Percentiles rank a stretch among this genome's conserved stretches.
phyloP scores from a whole-genome alignment of 1,139 yeast species.

The Lodderomyces metapsilosis region DNA sequence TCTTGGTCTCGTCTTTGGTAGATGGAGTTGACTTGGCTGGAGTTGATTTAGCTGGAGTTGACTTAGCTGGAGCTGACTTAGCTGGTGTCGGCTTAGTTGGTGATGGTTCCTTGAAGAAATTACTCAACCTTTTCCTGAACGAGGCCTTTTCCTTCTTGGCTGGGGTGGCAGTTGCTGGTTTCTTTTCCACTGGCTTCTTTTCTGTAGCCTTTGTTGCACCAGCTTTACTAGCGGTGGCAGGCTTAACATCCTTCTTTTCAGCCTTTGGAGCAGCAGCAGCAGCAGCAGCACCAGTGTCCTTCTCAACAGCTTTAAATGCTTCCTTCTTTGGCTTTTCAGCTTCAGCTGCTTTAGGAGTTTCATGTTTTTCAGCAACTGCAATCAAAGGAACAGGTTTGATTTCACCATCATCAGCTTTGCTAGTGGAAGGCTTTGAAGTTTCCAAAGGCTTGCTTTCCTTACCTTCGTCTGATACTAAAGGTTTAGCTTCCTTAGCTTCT shows the following conservation, averaged over 20 bases:
- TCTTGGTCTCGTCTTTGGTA: constrained; percentile 5
- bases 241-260: constrained; percentile 3
- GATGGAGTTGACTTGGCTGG: neutral
- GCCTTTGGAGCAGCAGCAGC: neutral
- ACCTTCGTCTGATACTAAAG: constrained; percentile 3
- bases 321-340: constrained; percentile 2
- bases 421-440: constrained; percentile 1
- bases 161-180: neutral
- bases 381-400: constrained; percentile 17
- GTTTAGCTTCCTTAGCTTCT: constrained; percentile 5
- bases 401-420: constrained; percentile 5
- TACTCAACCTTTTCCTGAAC: constrained; percentile 14
- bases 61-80: constrained; percentile 4
- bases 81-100: constrained; percentile 6
- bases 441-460: neutral
- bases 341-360: constrained; percentile 4
- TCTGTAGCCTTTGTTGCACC: neutral
- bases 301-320: neutral
- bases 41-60: neutral
- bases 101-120: constrained; percentile 13
- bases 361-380: constrained; percentile 12
- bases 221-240: constrained; percentile 8
- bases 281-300: constrained; percentile 5
- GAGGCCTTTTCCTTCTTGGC: constrained; percentile 8
- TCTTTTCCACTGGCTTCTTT: neutral